These are phyloP conservation scores for Coniophora puteana DNA, from an alignment of 1,284 basidiomycete species.

Conservation along the genomic window DNA sequence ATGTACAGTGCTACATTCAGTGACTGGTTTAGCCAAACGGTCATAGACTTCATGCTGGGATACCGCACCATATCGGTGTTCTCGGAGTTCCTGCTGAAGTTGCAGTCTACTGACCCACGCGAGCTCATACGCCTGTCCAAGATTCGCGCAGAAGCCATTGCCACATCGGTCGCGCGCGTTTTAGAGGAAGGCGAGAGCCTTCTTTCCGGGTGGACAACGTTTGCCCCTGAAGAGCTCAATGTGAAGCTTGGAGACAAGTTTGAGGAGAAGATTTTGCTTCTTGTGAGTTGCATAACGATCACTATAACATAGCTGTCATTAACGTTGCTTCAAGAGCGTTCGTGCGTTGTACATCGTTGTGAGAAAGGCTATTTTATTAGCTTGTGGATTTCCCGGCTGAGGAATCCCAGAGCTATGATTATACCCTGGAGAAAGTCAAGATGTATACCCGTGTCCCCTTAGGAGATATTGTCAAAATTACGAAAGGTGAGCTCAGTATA, in stretches of 20 bases:
- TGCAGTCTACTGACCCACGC: slow-evolving; percentile 86
- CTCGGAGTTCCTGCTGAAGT: slow-evolving; percentile 84
- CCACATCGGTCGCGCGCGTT: slow-evolving; percentile 80
- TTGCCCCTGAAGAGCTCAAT: slow-evolving; percentile 80
- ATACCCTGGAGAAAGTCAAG: slow-evolving; percentile 87
- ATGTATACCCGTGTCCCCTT: slow-evolving; percentile 87
- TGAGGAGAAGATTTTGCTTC: slow-evolving; percentile 89
- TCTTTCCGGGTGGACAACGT: slow-evolving; percentile 88
- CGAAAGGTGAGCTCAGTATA: slow-evolving; percentile 56
- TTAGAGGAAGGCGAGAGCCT: slow-evolving; percentile 79
- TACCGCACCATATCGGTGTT: slow-evolving; percentile 84
- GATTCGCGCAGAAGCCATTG: slow-evolving; percentile 87
- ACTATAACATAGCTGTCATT: slow-evolving; percentile 1
- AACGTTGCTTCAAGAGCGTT: slow-evolving; percentile 41
- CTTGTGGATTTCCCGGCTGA: slow-evolving; percentile 8
- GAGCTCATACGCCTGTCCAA: slow-evolving; percentile 85
- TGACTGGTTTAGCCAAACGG: slow-evolving; percentile 96
- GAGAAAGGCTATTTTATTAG: slow-evolving; percentile 18
- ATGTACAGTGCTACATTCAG: slow-evolving; percentile 86
- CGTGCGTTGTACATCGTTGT: slow-evolving; percentile 68
- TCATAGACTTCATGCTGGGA: slow-evolving; percentile 90
- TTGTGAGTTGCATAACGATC: slow-evolving; percentile 53
- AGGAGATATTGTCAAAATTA: slow-evolving; percentile 77
- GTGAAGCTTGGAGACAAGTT: slow-evolving; percentile 70
- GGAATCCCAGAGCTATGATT: slow-evolving; percentile 76